These are phyloP conservation scores for Fraxinus paxiana DNA, from an alignment of 305 asterid genomes.

Conservation along the genomic window DNA sequence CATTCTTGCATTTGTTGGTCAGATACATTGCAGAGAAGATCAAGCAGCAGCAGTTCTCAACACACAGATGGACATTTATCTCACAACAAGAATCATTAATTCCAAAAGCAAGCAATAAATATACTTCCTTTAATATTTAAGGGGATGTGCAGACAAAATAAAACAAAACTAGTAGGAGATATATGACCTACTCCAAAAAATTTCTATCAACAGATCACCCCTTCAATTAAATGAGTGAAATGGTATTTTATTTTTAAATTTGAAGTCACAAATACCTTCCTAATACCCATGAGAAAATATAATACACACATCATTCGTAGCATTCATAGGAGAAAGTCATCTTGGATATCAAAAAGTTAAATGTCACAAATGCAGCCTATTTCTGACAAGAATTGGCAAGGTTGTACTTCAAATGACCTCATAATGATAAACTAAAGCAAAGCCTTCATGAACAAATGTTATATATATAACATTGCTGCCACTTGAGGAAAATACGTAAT, in stretches of 20 bases:
- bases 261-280: not conserved
- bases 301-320: not conserved
- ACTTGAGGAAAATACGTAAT: constrained; percentile 19
- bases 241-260: not conserved
- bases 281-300: not conserved
- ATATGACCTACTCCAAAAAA: not conserved
- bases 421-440: not conserved
- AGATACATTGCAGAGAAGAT: not conserved
- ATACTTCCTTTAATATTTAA: not conserved
- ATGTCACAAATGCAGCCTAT: constrained; percentile 1
- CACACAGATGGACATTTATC: not conserved
- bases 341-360: not conserved
- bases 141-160: not conserved
- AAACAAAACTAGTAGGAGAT: not conserved
- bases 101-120: not conserved
- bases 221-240: not conserved
- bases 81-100: not conserved
- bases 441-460: not conserved
- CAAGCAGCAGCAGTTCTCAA: not conserved
- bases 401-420: not conserved
- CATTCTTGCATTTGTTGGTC: not conserved
- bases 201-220: not conserved
- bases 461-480: not conserved
- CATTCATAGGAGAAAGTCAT: constrained; percentile 8
- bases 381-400: not conserved